phyloP scores from a whole-genome alignment of 345 rosid genomes.

The Aethionema arabicum region DNA sequence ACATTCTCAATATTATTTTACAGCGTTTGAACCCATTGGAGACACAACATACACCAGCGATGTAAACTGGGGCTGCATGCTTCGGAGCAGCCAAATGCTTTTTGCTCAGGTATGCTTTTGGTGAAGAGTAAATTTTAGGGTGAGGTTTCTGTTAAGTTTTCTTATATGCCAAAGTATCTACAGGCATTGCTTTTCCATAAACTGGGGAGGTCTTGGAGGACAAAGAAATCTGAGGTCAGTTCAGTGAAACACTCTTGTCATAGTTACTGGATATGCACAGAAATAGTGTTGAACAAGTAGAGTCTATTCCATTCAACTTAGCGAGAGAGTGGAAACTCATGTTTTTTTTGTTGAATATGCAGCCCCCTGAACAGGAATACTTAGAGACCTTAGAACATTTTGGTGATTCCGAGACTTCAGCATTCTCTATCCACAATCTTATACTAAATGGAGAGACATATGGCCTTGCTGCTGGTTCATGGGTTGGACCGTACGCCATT shows the following conservation, averaged over 20 bases:
- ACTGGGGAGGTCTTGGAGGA: slow-evolving; percentile 94
- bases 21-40: slow-evolving; percentile 79
- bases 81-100: slow-evolving; percentile 98
- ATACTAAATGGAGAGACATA: slow-evolving; percentile 68
- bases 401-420: slow-evolving; percentile 67
- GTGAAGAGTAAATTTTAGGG: neutral
- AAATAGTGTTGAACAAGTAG: neutral
- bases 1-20: slow-evolving; percentile 23
- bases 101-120: slow-evolving; percentile 64
- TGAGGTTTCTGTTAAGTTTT: neutral
- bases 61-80: slow-evolving; percentile 96
- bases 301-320: neutral
- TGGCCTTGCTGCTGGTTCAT: slow-evolving; percentile 96
- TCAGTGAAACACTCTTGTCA: slow-evolving; percentile 2
- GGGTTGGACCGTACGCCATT: slow-evolving; percentile 96
- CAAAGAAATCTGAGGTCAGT: slow-evolving; percentile 50
- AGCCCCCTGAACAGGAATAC: slow-evolving; percentile 67
- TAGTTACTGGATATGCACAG: neutral
- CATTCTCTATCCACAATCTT: slow-evolving; percentile 89
- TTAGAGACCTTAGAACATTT: slow-evolving; percentile 70
- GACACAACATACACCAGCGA: slow-evolving; percentile 69
- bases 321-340: slow-evolving; percentile 12
- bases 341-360: slow-evolving; percentile 40
- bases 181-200: slow-evolving; percentile 83
- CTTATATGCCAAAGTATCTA: slow-evolving; percentile 21